These are phyloP conservation scores for Neurospora tetraspora DNA, from an alignment of 495 filamentous ascomycete species.

Conservation along the genomic window DNA sequence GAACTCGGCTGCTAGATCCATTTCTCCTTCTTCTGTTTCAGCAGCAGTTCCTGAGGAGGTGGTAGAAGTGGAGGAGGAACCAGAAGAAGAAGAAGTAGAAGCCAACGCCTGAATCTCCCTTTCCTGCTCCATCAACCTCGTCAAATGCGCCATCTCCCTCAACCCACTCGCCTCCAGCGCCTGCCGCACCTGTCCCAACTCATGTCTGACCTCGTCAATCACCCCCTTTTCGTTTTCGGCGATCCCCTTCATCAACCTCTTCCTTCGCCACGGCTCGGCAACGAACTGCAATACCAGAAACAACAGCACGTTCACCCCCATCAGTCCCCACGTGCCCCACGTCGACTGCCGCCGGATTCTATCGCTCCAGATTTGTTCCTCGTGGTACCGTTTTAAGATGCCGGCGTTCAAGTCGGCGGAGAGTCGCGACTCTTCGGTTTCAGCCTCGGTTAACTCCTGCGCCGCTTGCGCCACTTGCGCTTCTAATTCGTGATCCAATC, in stretches of 20 bases:
- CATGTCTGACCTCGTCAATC: slow-evolving; percentile 59
- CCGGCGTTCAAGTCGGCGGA: slow-evolving; percentile 60
- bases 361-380: slow-evolving; percentile 98
- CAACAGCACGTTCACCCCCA: slow-evolving; percentile 89
- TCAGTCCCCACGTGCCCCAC: slow-evolving; percentile 96
- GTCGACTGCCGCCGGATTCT: slow-evolving; percentile 93
- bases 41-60: too few relatives aligned
- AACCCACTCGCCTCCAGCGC: slow-evolving; percentile 18
- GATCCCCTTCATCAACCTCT: slow-evolving; percentile 68
- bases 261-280: slow-evolving; percentile 88
- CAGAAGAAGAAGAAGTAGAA: neutral
- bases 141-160: slow-evolving; percentile 2
- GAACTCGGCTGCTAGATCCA: neutral
- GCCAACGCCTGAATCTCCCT: neutral
- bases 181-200: slow-evolving; percentile 15
- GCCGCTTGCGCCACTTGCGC: slow-evolving; percentile 71
- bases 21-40: neutral
- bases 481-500: slow-evolving; percentile 87
- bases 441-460: slow-evolving; percentile 58
- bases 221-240: slow-evolving; percentile 49
- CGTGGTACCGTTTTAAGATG: slow-evolving; percentile 88
- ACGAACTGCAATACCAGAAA: slow-evolving; percentile 83
- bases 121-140: slow-evolving; percentile 11
- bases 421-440: slow-evolving; percentile 65
- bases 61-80: neutral